phyloP scores from a whole-genome alignment of 257 asterid species.

The Petrea volubilis region DNA sequence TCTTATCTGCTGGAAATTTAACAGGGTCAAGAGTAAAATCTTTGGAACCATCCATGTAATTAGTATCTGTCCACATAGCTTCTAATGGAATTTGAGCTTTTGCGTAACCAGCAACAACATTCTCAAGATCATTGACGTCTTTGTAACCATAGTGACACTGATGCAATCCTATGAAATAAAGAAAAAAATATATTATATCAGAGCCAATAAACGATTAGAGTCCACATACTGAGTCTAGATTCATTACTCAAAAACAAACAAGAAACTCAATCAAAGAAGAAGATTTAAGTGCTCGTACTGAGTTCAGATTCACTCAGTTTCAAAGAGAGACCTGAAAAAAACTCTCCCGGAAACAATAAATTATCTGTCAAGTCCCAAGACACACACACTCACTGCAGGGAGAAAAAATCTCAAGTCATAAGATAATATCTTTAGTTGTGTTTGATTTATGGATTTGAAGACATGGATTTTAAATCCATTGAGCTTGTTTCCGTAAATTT shows the following conservation, averaged over 20 bases:
- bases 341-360: background rate
- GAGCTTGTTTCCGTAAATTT: too few relatives aligned
- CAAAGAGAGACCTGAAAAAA: background rate
- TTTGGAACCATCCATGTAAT: conserved; percentile 88
- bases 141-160: conserved; percentile 86
- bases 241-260: conserved; percentile 1
- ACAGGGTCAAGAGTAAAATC: conserved; percentile 91
- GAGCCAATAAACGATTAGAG: too few relatives aligned
- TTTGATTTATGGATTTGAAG: too few relatives aligned
- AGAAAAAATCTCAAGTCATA: too few relatives aligned
- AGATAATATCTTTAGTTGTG: too few relatives aligned
- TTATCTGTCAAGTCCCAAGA: conserved; percentile 47
- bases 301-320: background rate
- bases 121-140: conserved; percentile 60
- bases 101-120: conserved; percentile 70
- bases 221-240: background rate
- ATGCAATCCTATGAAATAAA: conserved; percentile 64
- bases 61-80: conserved; percentile 93
- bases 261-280: background rate
- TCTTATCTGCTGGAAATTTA: conserved; percentile 56
- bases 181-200: background rate
- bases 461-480: too few relatives aligned
- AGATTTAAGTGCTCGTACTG: background rate
- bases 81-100: conserved; percentile 82
- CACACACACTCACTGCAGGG: too few relatives aligned